Conservation (phyloP, 805 yeast species). For the Ogataea neopini region DNA sequence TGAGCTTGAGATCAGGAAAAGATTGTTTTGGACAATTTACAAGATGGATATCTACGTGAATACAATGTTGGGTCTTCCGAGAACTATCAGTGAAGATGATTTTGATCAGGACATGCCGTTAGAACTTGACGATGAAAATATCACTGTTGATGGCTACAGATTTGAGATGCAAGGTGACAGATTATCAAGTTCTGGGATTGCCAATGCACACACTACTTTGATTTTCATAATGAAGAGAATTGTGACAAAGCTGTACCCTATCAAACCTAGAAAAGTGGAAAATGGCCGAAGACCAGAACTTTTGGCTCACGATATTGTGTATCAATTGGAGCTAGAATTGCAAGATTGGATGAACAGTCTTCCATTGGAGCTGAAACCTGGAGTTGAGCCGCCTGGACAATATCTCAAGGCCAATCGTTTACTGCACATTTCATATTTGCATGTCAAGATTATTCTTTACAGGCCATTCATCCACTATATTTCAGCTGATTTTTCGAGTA, state of each 20-base stretch:
- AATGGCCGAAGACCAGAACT: slow-evolving; percentile 34
- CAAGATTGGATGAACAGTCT: slow-evolving; percentile 70
- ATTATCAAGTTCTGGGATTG: slow-evolving; percentile 73
- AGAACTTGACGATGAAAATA: slow-evolving; percentile 84
- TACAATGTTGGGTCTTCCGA: slow-evolving; percentile 83
- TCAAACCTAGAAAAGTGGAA: slow-evolving; percentile 43
- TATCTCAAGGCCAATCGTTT: slow-evolving; percentile 75
- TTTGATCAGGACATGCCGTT: slow-evolving; percentile 85
- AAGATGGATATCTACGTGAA: slow-evolving; percentile 90
- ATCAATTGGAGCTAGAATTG: slow-evolving; percentile 65
- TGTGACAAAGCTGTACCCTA: slow-evolving; percentile 73
- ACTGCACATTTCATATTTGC: slow-evolving; percentile 68
- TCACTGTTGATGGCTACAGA: slow-evolving; percentile 62
- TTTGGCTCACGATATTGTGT: slow-evolving; percentile 45
- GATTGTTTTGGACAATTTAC: slow-evolving; percentile 86
- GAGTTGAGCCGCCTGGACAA: slow-evolving; percentile 62
- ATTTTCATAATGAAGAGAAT: slow-evolving; percentile 71
- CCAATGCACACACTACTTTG: slow-evolving; percentile 80
- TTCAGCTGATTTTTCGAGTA: slow-evolving; percentile 48
- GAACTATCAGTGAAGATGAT: slow-evolving; percentile 72
- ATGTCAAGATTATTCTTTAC: slow-evolving; percentile 78
- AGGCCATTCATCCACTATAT: slow-evolving; percentile 88
- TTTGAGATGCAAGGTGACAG: slow-evolving; percentile 46
- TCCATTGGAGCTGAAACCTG: slow-evolving; percentile 72
- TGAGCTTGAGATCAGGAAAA: slow-evolving; percentile 78